phyloP scores from a whole-genome alignment of 169 alveolate species.

The Eimeria praecox region DNA sequence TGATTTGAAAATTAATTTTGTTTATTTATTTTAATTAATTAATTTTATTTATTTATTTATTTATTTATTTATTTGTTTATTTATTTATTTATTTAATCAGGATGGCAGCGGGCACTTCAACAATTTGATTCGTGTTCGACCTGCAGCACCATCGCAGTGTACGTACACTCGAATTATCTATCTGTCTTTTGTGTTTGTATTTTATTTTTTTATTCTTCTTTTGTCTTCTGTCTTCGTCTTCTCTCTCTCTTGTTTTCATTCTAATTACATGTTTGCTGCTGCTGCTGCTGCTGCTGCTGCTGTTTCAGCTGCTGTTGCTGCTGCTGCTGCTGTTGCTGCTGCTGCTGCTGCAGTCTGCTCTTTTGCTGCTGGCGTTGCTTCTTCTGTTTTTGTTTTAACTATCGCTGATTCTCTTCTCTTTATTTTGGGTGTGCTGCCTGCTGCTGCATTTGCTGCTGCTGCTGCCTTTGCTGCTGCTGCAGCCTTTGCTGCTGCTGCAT shows the following conservation, averaged over 20 bases:
- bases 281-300: conserved; percentile 11
- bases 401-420: not conserved
- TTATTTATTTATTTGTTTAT: too few species aligned
- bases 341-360: conserved; percentile 25
- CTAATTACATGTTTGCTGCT: not conserved
- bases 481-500: too few species aligned
- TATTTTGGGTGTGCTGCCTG: too few species aligned
- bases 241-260: not conserved
- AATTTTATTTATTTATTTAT: too few species aligned
- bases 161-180: not conserved
- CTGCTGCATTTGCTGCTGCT: not conserved
- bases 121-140: conserved; percentile 60
- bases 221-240: too few species aligned
- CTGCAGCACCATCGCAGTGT: conserved; percentile 69
- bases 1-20: too few species aligned
- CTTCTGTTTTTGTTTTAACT: not conserved
- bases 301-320: not conserved
- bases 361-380: not conserved
- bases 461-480: not conserved
- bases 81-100: not conserved
- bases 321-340: not conserved
- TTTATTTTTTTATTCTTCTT: too few species aligned
- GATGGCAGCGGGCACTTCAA: conserved; percentile 80
- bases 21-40: too few species aligned
- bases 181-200: too few species aligned